Conservation (phyloP, 2,329 filamentous ascomycete species). For the Plenodomus lindquistii region DNA sequence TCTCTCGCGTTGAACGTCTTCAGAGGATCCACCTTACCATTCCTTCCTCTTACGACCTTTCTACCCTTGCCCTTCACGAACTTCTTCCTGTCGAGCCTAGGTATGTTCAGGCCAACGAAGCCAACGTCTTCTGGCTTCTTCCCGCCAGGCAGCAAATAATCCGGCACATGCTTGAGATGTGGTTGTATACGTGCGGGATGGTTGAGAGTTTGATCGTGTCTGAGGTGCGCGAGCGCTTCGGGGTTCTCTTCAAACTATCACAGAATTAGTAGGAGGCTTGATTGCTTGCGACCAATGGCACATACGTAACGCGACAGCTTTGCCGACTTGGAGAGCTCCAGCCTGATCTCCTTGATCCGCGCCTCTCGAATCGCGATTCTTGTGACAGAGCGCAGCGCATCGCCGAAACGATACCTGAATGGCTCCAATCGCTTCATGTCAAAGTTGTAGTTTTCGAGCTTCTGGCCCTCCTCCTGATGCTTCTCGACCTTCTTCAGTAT, state of each 20-base stretch:
- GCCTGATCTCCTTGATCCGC: constrained; percentile 80
- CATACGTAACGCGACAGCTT: constrained; percentile 61
- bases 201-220: constrained; percentile 82
- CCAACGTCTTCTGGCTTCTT: constrained; percentile 72
- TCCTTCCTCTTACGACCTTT: constrained; percentile 54
- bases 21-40: constrained; percentile 78
- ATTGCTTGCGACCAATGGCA: background rate
- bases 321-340: constrained; percentile 90
- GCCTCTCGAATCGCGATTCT: constrained; percentile 88
- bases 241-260: constrained; percentile 95
- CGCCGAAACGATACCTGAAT: constrained; percentile 86
- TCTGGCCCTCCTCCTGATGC: constrained; percentile 79
- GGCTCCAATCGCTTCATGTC: constrained; percentile 93
- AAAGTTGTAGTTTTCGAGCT: constrained; percentile 88
- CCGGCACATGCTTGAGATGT: constrained; percentile 83
- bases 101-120: constrained; percentile 68
- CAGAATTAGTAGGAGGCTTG: constrained; percentile 11
- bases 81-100: constrained; percentile 46
- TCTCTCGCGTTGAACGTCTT: constrained; percentile 74
- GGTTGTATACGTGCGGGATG: constrained; percentile 81
- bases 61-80: constrained; percentile 55
- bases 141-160: constrained; percentile 83
- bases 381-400: constrained; percentile 88
- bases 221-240: constrained; percentile 79
- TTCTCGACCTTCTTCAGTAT: constrained; percentile 78